Conservation (phyloP, 2,329 filamentous ascomycete genomes). For the Colletotrichum graminicola region DNA sequence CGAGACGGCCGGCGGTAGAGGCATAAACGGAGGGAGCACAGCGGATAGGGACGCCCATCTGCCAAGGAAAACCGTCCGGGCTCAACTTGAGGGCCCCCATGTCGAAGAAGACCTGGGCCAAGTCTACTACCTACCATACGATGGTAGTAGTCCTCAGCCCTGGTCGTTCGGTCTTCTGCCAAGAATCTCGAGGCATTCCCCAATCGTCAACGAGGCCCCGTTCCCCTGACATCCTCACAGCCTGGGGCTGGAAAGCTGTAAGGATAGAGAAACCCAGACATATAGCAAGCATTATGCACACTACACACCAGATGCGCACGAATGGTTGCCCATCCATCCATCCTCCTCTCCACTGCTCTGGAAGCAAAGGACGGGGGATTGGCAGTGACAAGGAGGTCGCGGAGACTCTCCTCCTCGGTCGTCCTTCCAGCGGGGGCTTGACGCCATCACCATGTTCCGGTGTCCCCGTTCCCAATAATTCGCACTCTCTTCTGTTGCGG, state of each 20-base stretch:
- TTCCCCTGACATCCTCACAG: constrained; percentile 17
- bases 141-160: constrained; percentile 16
- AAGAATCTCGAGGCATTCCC: constrained; percentile 37
- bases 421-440: constrained; percentile 22
- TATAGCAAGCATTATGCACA: too few species aligned
- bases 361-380: constrained; percentile 21
- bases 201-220: constrained; percentile 3
- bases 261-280: constrained; percentile 21
- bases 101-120: neutral
- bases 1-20: neutral
- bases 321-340: constrained; percentile 26
- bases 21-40: neutral
- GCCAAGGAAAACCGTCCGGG: constrained; percentile 4
- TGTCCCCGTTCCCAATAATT: neutral
- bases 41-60: neutral
- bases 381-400: constrained; percentile 13
- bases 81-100: neutral
- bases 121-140: neutral
- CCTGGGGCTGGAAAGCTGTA: neutral
- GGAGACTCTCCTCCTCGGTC: constrained; percentile 7
- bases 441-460: constrained; percentile 23
- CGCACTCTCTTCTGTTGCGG: neutral
- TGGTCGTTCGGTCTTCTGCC: constrained; percentile 30
- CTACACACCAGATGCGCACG: constrained; percentile 4
- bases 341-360: neutral